phyloP scores from a whole-genome alignment of 805 yeast species.

The Candida pini region DNA sequence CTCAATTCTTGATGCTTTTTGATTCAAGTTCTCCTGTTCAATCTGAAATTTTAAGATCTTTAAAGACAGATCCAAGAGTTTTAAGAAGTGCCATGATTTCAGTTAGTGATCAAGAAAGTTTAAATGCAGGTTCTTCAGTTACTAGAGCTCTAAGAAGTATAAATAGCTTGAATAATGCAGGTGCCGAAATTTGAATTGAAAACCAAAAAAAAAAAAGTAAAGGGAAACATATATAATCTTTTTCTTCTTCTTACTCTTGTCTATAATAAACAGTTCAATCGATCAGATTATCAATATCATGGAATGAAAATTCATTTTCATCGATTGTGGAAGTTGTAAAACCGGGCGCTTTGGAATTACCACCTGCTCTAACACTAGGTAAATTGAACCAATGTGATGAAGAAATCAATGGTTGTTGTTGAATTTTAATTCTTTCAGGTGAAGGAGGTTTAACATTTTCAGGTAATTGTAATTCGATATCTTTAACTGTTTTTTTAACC shows the following conservation, averaged over 20 bases:
- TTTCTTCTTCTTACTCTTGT: background rate
- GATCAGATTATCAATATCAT: constrained; percentile 18
- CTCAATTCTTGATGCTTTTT: constrained; percentile 79
- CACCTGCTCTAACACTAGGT: background rate
- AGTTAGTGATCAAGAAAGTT: constrained; percentile 45
- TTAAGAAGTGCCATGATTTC: constrained; percentile 71
- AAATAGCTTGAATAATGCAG: background rate
- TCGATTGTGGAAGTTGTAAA: no score
- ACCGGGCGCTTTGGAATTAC: no score
- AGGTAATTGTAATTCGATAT: constrained; percentile 18
- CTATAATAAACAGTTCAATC: constrained; percentile 11
- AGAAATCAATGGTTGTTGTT: background rate
- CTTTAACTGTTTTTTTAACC: constrained; percentile 23
- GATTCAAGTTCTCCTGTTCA: constrained; percentile 86
- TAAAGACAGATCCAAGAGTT: constrained; percentile 86
- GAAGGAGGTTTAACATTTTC: constrained; percentile 9
- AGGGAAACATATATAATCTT: background rate
- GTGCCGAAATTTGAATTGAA: background rate
- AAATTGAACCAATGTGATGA: background rate
- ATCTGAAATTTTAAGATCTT: constrained; percentile 71
- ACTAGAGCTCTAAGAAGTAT: constrained; percentile 31
- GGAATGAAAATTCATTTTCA: no score
- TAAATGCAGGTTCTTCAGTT: constrained; percentile 54
- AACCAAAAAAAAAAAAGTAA: background rate
- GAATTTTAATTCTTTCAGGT: constrained; percentile 5